Conservation (phyloP, 202 grass and related monocot genomes). For the Cymbopogon flexuosus region DNA sequence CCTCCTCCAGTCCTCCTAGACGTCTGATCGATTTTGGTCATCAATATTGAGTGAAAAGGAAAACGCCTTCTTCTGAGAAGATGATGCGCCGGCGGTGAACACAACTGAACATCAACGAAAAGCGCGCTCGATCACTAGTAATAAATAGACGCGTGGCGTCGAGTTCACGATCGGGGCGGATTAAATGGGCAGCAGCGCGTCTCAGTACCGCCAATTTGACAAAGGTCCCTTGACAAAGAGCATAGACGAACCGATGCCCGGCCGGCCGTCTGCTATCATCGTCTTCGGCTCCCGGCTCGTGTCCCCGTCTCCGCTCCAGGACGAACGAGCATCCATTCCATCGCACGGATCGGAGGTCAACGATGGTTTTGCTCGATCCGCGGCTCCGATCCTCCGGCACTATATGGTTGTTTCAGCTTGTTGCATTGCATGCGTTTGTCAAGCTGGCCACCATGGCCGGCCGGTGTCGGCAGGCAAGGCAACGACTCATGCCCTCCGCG, state of each 20-base stretch:
- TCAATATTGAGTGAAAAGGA: too few relatives aligned
- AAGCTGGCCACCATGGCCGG: background rate
- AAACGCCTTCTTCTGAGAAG: too few relatives aligned
- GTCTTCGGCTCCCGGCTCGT: too few relatives aligned
- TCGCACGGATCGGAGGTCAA: background rate
- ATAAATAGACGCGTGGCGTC: too few relatives aligned
- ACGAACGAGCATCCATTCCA: background rate
- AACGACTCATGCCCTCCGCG: background rate
- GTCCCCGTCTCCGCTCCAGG: too few relatives aligned
- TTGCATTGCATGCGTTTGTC: background rate
- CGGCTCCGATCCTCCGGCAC: background rate
- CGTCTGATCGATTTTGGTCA: background rate
- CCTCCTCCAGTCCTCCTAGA: background rate
- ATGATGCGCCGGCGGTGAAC: background rate
- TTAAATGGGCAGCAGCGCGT: too few relatives aligned
- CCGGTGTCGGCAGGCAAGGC: background rate
- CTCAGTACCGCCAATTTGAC: too few relatives aligned
- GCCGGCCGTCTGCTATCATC: too few relatives aligned
- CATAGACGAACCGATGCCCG: too few relatives aligned
- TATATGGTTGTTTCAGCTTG: background rate
- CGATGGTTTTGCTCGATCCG: background rate
- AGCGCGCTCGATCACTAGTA: background rate
- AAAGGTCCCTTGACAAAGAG: too few relatives aligned
- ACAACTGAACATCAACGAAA: background rate
- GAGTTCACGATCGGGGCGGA: too few relatives aligned